Percentiles rank a stretch among this genome's conserved stretches.
Evolutionary conservation across 2,329 filamentous ascomycete genomes (phyloP).

Genomic region (Colletotrichum sp.): DNA sequence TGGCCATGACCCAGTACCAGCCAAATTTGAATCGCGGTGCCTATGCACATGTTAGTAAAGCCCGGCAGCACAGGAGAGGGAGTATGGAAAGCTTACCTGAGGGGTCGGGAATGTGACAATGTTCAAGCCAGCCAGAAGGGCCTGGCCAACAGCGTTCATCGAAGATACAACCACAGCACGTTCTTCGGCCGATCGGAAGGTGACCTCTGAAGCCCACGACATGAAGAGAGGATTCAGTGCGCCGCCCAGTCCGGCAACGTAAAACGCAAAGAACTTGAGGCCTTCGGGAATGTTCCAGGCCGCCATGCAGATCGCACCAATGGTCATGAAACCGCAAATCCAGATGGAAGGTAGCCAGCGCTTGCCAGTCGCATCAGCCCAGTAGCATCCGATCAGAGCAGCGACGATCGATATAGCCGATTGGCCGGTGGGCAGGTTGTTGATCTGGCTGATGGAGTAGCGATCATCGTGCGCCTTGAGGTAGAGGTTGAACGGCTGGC

Average conservation of each 20-base stretch:
- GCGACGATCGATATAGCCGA: slow-evolving; percentile 61
- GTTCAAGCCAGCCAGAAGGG: background rate
- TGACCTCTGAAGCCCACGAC: slow-evolving; percentile 3
- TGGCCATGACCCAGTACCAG: slow-evolving; percentile 8
- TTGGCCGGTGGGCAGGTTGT: slow-evolving; percentile 62
- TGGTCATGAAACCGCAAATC: slow-evolving; percentile 1
- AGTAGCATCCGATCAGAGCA: slow-evolving; percentile 61
- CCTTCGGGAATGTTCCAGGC: slow-evolving; percentile 61
- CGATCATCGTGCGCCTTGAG: slow-evolving; percentile 48
- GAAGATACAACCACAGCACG: background rate
- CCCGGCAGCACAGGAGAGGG: accelerated
- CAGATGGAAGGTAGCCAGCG: slow-evolving; percentile 52
- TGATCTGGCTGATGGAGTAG: slow-evolving; percentile 54
- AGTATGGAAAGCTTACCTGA: background rate
- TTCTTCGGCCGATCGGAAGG: background rate
- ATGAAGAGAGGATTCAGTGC: background rate
- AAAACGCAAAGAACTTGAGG: slow-evolving; percentile 57
- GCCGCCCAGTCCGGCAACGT: slow-evolving; percentile 30
- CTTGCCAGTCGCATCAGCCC: slow-evolving; percentile 70
- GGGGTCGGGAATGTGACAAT: background rate
- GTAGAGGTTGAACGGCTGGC: slow-evolving; percentile 42
- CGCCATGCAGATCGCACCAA: slow-evolving; percentile 42
- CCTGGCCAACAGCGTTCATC: slow-evolving; percentile 3
- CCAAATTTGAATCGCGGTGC: slow-evolving; percentile 1
- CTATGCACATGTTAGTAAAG: background rate